A percentile compares a stretch with the other conserved stretches of the same genome.
phyloP scores from a whole-genome alignment of 208 protist genomes.

The Trypanosoma caninum region DNA sequence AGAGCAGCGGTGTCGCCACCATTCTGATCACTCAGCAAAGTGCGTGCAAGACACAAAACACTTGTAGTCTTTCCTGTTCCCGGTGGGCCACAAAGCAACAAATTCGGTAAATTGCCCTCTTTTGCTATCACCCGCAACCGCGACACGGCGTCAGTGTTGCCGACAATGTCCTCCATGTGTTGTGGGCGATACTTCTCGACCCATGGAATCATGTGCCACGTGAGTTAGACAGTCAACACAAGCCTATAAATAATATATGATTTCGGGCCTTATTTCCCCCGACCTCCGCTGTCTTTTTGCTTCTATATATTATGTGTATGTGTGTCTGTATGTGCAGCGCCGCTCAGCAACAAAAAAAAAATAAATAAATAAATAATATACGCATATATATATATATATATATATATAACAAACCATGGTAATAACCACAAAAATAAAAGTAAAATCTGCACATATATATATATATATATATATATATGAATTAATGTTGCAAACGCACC shows the following conservation, averaged over 20 bases:
- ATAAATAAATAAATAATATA: too few species aligned
- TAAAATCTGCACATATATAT: neutral
- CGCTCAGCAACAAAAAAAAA: too few species aligned
- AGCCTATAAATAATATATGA: too few species aligned
- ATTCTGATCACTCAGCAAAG: slow-evolving; percentile 78
- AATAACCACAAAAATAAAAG: too few species aligned
- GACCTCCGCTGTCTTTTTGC: neutral
- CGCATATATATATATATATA: too few species aligned
- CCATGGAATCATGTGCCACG: slow-evolving; percentile 81
- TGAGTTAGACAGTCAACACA: neutral
- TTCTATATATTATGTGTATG: too few species aligned
- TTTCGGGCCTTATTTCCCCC: neutral
- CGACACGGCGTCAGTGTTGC: slow-evolving; percentile 96
- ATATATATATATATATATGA: neutral
- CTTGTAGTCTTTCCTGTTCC: slow-evolving; percentile 98
- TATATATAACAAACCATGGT: too few species aligned
- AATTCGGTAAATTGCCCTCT: slow-evolving; percentile 98
- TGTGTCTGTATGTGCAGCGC: too few species aligned
- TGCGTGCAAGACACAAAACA: slow-evolving; percentile 95
- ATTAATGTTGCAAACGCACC: too few species aligned
- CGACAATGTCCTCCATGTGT: slow-evolving; percentile 96
- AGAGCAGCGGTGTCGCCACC: slow-evolving; percentile 56
- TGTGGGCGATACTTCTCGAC: slow-evolving; percentile 99
- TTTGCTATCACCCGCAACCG: slow-evolving; percentile 94
- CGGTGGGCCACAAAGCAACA: slow-evolving; percentile 94